phyloP scores from a whole-genome alignment of 2,329 filamentous ascomycete genomes.

The Botrytis deweyae region DNA sequence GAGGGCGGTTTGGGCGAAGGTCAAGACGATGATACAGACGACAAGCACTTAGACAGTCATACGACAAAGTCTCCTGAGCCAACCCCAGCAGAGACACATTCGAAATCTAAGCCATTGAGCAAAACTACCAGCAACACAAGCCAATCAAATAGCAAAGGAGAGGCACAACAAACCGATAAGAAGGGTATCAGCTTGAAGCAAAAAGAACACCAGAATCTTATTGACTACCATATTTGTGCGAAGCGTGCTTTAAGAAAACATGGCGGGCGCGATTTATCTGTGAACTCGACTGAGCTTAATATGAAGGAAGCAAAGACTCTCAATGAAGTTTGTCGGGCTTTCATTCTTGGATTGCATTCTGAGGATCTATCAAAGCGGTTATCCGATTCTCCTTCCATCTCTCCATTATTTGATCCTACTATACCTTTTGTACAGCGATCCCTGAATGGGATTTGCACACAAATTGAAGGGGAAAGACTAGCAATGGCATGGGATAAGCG shows the following conservation, averaged over 20 bases:
- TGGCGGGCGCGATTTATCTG: constrained; percentile 35
- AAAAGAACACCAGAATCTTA: constrained; percentile 34
- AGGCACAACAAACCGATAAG: neutral
- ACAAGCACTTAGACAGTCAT: constrained; percentile 6
- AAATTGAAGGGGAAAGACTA: constrained; percentile 57
- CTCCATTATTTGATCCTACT: constrained; percentile 38
- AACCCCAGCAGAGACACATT: neutral
- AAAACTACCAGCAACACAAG: neutral
- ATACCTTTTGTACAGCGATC: constrained; percentile 43
- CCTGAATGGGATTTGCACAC: constrained; percentile 52
- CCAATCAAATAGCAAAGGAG: neutral
- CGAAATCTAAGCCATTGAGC: neutral
- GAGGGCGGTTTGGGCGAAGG: constrained; percentile 51
- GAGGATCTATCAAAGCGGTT: constrained; percentile 48
- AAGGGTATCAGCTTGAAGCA: constrained; percentile 32
- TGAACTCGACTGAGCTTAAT: constrained; percentile 29
- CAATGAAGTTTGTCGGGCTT: constrained; percentile 53
- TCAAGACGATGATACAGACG: constrained; percentile 31
- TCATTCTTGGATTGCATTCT: constrained; percentile 55
- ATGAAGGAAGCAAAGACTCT: constrained; percentile 49
- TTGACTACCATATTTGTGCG: constrained; percentile 37
- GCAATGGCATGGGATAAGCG: constrained; percentile 48
- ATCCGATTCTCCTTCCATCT: constrained; percentile 49
- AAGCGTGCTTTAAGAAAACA: constrained; percentile 36
- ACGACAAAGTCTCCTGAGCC: neutral